These are phyloP conservation scores for Exophiala sp. DNA, from an alignment of 2,329 filamentous ascomycete genomes.

Conservation along the genomic window DNA sequence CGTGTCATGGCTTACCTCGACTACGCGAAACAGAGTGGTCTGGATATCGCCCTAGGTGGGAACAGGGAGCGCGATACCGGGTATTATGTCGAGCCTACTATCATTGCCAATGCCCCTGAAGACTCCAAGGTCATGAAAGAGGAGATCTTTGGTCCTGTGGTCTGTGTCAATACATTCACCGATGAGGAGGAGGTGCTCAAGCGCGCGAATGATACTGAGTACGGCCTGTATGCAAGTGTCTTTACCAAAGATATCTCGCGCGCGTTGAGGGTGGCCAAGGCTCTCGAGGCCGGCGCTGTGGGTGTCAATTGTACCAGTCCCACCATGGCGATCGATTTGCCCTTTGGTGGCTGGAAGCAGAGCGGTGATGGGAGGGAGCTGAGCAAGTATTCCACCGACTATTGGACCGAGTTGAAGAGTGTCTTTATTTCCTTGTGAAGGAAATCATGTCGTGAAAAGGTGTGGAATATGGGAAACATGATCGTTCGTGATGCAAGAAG, in stretches of 20 bases:
- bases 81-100: slow-evolving; percentile 55
- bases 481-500: no score
- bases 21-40: slow-evolving; percentile 50
- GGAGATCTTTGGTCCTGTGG: slow-evolving; percentile 59
- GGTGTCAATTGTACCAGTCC: slow-evolving; percentile 53
- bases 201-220: slow-evolving; percentile 50
- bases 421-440: slow-evolving; percentile 29
- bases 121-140: slow-evolving; percentile 52
- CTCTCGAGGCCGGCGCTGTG: slow-evolving; percentile 53
- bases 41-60: slow-evolving; percentile 49
- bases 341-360: slow-evolving; percentile 35
- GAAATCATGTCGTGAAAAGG: no score
- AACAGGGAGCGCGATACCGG: slow-evolving; percentile 42
- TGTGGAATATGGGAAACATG: no score
- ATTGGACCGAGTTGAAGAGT: slow-evolving; percentile 57
- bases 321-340: slow-evolving; percentile 30
- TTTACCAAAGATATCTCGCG: slow-evolving; percentile 50
- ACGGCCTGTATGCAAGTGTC: slow-evolving; percentile 53
- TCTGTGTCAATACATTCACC: slow-evolving; percentile 58
- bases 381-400: slow-evolving; percentile 44
- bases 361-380: slow-evolving; percentile 32
- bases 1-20: slow-evolving; percentile 52
- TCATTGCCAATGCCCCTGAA: slow-evolving; percentile 54
- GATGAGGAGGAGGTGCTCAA: slow-evolving; percentile 56
- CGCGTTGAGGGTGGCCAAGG: slow-evolving; percentile 49